Evolutionary conservation across 2,329 filamentous ascomycete genomes (phyloP).

Genomic region (Penicillium paneum): DNA sequence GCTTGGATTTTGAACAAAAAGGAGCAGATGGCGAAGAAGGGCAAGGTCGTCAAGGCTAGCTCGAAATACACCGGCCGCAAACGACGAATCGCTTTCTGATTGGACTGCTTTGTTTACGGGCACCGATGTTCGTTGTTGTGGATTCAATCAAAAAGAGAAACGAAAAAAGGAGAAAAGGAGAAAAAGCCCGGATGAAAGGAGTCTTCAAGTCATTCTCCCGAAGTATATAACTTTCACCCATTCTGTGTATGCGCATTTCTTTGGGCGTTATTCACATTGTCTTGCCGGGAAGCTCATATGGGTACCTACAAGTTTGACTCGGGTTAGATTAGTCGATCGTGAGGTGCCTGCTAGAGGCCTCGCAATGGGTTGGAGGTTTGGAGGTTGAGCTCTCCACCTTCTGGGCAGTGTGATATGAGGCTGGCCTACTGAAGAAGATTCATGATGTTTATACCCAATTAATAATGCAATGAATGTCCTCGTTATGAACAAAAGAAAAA

Average conservation of each 20-base stretch:
- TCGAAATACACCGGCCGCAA: slow-evolving; percentile 95
- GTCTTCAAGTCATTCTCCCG: neutral
- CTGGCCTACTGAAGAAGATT: neutral
- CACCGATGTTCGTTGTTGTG: neutral
- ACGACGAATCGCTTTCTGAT: slow-evolving; percentile 72
- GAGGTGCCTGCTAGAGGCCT: neutral
- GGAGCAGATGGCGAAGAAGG: slow-evolving; percentile 88
- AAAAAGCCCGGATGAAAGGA: neutral
- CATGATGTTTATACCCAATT: slow-evolving; percentile 13
- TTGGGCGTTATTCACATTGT: neutral
- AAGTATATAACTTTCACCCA: neutral
- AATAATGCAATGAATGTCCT: slow-evolving; percentile 7
- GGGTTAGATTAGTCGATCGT: neutral
- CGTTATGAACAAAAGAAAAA: slow-evolving; percentile 18
- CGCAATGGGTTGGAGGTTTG: neutral
- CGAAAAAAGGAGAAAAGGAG: neutral
- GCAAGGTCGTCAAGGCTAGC: slow-evolving; percentile 85
- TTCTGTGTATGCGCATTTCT: neutral
- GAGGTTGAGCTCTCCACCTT: neutral
- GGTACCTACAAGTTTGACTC: neutral
- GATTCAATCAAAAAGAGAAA: neutral
- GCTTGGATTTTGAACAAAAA: slow-evolving; percentile 62
- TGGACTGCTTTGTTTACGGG: neutral
- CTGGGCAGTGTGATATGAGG: neutral
- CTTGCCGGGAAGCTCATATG: neutral